Percentiles rank a stretch among this genome's conserved stretches.
Evolutionary conservation across 176 grass and related monocot genomes (phyloP).

Genomic region (Coix lacrymajobi): DNA sequence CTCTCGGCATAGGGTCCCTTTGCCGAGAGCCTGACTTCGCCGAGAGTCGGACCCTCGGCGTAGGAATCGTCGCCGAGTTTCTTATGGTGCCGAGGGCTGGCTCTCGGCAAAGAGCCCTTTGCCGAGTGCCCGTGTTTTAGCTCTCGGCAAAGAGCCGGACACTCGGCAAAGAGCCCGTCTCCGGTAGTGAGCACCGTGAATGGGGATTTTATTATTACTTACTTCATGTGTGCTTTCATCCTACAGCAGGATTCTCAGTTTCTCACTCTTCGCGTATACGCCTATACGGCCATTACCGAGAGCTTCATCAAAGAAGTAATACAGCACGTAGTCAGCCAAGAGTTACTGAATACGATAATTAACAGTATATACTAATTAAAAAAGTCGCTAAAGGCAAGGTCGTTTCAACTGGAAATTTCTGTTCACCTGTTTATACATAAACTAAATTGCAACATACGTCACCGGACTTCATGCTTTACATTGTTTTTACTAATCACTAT

Average conservation of each 20-base stretch:
- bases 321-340: background rate
- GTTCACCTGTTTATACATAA: background rate
- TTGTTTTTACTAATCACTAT: background rate
- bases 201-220: background rate
- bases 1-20: no score
- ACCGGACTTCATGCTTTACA: background rate
- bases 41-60: no score
- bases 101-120: no score
- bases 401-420: background rate
- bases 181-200: background rate
- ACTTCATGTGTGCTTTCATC: background rate
- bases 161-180: no score
- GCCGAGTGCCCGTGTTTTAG: no score
- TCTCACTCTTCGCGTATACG: background rate
- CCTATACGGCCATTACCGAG: background rate
- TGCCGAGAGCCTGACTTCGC: no score
- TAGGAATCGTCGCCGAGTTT: no score
- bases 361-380: background rate
- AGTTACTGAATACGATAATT: background rate
- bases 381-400: background rate
- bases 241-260: background rate
- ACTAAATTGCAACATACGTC: background rate
- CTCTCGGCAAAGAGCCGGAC: no score
- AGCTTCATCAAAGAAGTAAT: background rate
- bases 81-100: no score